phyloP scores from a whole-genome alignment of 352 stramenopile species.

The Globisporangium middletonii region DNA sequence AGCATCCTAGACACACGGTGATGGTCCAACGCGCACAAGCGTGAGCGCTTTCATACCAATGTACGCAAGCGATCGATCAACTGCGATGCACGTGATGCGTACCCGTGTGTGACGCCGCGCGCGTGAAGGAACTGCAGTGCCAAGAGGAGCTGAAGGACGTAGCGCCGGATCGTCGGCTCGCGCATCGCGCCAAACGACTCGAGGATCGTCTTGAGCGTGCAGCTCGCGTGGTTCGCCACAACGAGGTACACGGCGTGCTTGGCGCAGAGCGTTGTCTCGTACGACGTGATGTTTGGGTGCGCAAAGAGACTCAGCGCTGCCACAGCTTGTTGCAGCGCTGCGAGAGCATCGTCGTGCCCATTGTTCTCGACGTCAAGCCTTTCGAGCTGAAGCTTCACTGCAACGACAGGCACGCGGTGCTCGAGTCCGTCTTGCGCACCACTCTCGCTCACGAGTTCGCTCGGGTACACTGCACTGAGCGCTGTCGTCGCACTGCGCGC shows the following conservation, averaged over 20 bases:
- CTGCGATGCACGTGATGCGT: background rate
- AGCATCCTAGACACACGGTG: constrained; percentile 21
- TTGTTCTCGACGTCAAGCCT: background rate
- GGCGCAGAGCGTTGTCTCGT: constrained; percentile 27
- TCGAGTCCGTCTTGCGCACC: background rate
- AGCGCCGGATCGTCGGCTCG: constrained; percentile 59
- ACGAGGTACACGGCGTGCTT: constrained; percentile 31
- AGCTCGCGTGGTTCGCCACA: constrained; percentile 29
- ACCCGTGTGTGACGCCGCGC: constrained; percentile 43
- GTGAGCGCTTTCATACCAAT: background rate
- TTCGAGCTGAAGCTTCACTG: constrained; percentile 10
- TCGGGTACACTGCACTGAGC: background rate
- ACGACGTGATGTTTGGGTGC: constrained; percentile 40
- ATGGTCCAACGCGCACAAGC: background rate
- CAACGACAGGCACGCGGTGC: background rate
- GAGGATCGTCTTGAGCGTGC: constrained; percentile 50
- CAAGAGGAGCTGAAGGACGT: constrained; percentile 54
- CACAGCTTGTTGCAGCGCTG: constrained; percentile 23
- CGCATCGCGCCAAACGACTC: constrained; percentile 71
- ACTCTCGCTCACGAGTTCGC: constrained; percentile 1
- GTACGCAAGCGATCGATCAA: background rate
- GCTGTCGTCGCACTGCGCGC: background rate
- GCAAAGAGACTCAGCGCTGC: constrained; percentile 33
- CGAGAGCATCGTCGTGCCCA: background rate
- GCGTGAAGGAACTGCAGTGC: constrained; percentile 42